phyloP scores from a whole-genome alignment of 495 filamentous ascomycete genomes.

The Talaromyces ruber region DNA sequence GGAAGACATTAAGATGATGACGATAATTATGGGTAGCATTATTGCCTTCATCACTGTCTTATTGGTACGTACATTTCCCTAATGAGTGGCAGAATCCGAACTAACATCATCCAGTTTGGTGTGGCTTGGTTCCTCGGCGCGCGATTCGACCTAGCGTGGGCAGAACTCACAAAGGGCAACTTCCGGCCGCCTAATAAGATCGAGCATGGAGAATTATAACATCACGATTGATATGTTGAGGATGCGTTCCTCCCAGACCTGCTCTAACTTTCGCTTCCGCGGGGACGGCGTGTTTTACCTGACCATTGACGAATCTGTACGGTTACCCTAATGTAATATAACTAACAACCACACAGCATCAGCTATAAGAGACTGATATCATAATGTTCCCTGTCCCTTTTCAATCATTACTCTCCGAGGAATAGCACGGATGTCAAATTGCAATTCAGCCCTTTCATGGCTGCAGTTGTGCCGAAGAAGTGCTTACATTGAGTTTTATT shows the following conservation, averaged over 20 bases:
- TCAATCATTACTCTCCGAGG: not conserved
- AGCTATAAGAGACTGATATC: not conserved
- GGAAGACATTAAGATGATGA: slow-evolving; percentile 54
- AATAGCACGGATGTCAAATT: slow-evolving; percentile 99
- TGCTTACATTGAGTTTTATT: slow-evolving; percentile 48
- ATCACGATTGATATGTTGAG: not conserved
- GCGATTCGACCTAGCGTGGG: slow-evolving; percentile 53
- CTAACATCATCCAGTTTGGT: slow-evolving; percentile 41
- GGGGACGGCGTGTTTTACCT: not conserved
- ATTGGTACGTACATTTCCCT: slow-evolving; percentile 47
- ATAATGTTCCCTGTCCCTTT: not conserved
- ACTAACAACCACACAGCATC: not conserved
- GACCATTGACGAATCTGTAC: not conserved
- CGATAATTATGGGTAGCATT: slow-evolving; percentile 49
- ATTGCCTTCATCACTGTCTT: slow-evolving; percentile 50
- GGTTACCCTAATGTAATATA: not conserved
- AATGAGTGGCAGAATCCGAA: slow-evolving; percentile 6
- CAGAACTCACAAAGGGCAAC: slow-evolving; percentile 45
- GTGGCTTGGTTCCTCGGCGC: slow-evolving; percentile 61
- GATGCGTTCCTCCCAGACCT: not conserved
- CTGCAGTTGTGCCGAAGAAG: slow-evolving; percentile 91
- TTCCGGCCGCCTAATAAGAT: slow-evolving; percentile 21
- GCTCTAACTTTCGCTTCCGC: not conserved
- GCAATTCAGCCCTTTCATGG: slow-evolving; percentile 75
- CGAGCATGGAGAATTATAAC: slow-evolving; percentile 27